Evolutionary conservation across 768 basidiomycete genomes (phyloP).

Genomic region (Dacryopinax primogenitus): DNA sequence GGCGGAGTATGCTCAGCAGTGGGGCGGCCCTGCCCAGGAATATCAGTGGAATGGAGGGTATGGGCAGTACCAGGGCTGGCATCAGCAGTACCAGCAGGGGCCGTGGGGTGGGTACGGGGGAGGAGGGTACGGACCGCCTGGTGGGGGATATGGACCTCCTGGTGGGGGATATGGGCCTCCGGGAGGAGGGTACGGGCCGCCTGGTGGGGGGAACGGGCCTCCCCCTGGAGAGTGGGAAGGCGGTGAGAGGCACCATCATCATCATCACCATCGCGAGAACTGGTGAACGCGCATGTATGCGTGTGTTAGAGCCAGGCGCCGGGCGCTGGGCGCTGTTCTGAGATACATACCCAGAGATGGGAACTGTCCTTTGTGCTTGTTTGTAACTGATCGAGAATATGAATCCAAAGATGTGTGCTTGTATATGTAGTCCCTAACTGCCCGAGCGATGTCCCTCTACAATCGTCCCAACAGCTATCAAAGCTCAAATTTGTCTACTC

Average conservation of each 20-base stretch:
- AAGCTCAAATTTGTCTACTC: no score
- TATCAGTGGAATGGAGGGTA: conserved; percentile 16
- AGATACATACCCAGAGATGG: neutral
- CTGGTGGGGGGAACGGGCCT: neutral
- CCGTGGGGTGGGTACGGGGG: conserved; percentile 2
- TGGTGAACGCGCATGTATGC: neutral
- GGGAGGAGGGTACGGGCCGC: conserved; percentile 11
- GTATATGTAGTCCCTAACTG: no score
- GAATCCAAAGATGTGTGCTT: neutral
- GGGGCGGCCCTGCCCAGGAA: conserved; percentile 14
- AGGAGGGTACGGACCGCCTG: conserved; percentile 1
- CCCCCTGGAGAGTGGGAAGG: neutral
- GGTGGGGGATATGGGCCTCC: neutral
- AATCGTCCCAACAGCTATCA: no score
- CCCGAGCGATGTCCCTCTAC: no score
- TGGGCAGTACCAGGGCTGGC: conserved; percentile 13
- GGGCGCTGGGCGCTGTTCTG: neutral
- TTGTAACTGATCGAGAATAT: neutral
- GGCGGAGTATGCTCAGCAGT: conserved; percentile 16
- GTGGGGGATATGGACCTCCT: conserved; percentile 11
- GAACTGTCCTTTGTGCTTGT: no score
- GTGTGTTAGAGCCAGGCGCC: neutral
- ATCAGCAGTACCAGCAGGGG: conserved; percentile 13
- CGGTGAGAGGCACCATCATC: conserved; percentile 5
- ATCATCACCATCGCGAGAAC: conserved; percentile 15